Conservation (phyloP, 148 eudicot genomes). For the Diospyros lotus region DNA sequence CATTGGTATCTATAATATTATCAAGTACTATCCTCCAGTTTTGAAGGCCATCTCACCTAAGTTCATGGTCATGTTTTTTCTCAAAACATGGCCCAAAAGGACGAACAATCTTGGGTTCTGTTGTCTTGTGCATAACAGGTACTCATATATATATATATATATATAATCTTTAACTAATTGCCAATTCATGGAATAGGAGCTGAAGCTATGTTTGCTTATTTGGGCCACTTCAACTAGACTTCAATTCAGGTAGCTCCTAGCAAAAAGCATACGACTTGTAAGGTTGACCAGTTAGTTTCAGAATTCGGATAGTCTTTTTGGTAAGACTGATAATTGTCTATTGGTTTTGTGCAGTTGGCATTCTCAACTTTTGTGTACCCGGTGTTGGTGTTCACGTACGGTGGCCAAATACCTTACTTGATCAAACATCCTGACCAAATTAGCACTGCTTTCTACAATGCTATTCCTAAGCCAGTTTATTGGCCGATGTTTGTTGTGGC, state of each 20-base stretch:
- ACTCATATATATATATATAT: background rate
- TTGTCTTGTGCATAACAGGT: slow-evolving; percentile 38
- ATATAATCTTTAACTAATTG: background rate
- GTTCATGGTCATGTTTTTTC: slow-evolving; percentile 26
- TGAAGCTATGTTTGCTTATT: slow-evolving; percentile 63
- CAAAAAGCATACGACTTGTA: background rate
- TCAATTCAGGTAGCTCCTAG: slow-evolving; percentile 47
- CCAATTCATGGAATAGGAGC: slow-evolving; percentile 10
- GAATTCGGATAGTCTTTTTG: no score
- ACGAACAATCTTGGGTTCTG: slow-evolving; percentile 29
- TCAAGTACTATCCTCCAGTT: slow-evolving; percentile 22
- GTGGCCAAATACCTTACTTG: background rate
- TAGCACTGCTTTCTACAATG: background rate
- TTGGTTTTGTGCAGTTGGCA: slow-evolving; percentile 5
- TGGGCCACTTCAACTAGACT: slow-evolving; percentile 48
- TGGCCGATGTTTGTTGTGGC: slow-evolving; percentile 54
- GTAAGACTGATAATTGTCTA: background rate
- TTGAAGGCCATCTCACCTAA: slow-evolving; percentile 35
- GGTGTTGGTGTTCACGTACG: slow-evolving; percentile 5
- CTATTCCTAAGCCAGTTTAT: slow-evolving; percentile 28
- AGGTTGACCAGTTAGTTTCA: background rate
- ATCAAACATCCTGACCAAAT: background rate
- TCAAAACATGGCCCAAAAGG: slow-evolving; percentile 17
- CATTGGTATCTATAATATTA: slow-evolving; percentile 28
- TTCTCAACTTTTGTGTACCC: slow-evolving; percentile 10